Evolutionary conservation across 352 stramenopile species (phyloP).

Genomic region (Pythium periplocum): DNA sequence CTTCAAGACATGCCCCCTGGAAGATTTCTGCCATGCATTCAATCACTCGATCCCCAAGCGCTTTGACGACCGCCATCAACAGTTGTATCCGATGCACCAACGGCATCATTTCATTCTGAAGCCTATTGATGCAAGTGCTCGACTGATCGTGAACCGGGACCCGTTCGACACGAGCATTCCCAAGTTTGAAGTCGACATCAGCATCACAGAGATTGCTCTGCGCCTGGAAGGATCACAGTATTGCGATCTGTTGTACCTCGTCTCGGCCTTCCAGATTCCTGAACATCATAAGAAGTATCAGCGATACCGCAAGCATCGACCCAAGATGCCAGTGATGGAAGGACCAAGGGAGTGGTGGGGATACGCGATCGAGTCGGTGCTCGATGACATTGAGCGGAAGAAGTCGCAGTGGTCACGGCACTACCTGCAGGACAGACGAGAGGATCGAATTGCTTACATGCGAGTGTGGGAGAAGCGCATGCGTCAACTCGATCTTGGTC

Average conservation of each 20-base stretch:
- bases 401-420: constrained; percentile 71
- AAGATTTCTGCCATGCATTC: constrained; percentile 76
- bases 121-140: constrained; percentile 72
- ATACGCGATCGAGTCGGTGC: constrained; percentile 67
- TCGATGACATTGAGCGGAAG: constrained; percentile 56
- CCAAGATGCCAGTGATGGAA: constrained; percentile 43
- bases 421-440: constrained; percentile 78
- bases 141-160: constrained; percentile 81
- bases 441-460: constrained; percentile 74
- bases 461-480: constrained; percentile 45
- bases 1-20: constrained; percentile 64
- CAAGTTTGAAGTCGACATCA: constrained; percentile 81
- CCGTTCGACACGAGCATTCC: constrained; percentile 66
- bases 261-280: constrained; percentile 60
- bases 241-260: constrained; percentile 80
- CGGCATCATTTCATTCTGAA: constrained; percentile 85
- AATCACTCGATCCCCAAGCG: constrained; percentile 77
- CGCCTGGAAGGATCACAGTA: constrained; percentile 85
- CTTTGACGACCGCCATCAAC: constrained; percentile 64
- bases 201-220: constrained; percentile 69
- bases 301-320: constrained; percentile 69
- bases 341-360: constrained; percentile 65
- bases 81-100: constrained; percentile 66
- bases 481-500: constrained; percentile 20
- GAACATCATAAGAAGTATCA: constrained; percentile 77